Evolutionary conservation across 208 protist species (phyloP).

Genomic region (Acanthamoeba comandoni): DNA sequence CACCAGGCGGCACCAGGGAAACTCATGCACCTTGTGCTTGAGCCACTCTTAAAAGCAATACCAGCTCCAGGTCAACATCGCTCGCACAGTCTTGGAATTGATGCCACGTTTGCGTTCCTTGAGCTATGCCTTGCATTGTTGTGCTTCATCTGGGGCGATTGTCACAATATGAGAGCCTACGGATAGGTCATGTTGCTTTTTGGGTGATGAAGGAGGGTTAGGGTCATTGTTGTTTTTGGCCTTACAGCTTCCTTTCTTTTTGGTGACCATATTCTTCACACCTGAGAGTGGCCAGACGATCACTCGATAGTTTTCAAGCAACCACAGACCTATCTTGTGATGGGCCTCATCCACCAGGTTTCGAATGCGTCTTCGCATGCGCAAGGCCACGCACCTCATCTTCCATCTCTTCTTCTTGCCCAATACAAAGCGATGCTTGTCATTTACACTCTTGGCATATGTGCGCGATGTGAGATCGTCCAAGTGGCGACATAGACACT

Average conservation of each 20-base stretch:
- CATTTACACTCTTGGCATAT: neutral
- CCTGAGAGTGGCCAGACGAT: slow-evolving; percentile 8
- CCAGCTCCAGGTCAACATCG: slow-evolving; percentile 39
- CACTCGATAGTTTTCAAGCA: slow-evolving; percentile 12
- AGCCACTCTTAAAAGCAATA: slow-evolving; percentile 29
- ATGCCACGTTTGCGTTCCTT: neutral
- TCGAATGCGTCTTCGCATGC: neutral
- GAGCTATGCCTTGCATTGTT: neutral
- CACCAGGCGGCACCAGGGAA: slow-evolving; percentile 11
- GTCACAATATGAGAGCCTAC: too few relatives aligned
- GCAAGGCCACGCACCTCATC: neutral
- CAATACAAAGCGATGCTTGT: neutral
- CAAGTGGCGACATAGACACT: neutral
- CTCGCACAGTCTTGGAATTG: neutral
- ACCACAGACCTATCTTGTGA: slow-evolving; percentile 7
- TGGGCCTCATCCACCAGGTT: slow-evolving; percentile 40
- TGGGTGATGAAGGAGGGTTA: too few relatives aligned
- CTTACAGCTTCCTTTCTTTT: neutral
- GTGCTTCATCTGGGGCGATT: too few relatives aligned
- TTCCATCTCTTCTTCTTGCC: neutral
- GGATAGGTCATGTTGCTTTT: too few relatives aligned
- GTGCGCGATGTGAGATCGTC: slow-evolving; percentile 8
- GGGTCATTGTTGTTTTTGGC: too few relatives aligned
- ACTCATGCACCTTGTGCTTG: slow-evolving; percentile 48
- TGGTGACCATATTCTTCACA: slow-evolving; percentile 11